Conservation (phyloP, 148 eudicot species). For the Vaccinium myrtillus region DNA sequence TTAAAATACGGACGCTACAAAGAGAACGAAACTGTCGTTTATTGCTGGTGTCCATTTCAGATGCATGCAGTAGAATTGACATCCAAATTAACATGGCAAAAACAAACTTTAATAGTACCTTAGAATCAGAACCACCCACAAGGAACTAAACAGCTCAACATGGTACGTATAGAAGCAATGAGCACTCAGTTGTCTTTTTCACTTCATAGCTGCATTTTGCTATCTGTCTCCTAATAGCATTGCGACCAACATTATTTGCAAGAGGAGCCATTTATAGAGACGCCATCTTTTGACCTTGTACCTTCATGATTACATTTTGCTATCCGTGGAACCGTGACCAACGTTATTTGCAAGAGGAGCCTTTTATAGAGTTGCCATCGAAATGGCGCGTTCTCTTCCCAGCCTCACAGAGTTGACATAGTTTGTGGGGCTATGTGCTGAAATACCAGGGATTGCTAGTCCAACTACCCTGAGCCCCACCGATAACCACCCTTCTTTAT, state of each 20-base stretch:
- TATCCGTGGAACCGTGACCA: not conserved
- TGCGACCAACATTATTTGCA: conserved; percentile 5
- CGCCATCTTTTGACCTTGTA: conserved; percentile 16
- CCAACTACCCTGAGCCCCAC: conserved; percentile 47
- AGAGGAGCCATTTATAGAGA: conserved; percentile 18
- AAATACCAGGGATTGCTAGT: conserved; percentile 57
- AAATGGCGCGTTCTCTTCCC: conserved; percentile 32
- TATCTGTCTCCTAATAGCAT: not conserved
- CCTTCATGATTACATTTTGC: not conserved
- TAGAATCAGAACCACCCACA: not conserved
- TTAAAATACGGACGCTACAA: not conserved
- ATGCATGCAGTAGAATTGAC: not conserved
- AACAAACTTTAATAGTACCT: not conserved
- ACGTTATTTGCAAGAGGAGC: conserved; percentile 5
- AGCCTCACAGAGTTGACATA: conserved; percentile 74
- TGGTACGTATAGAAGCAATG: not conserved
- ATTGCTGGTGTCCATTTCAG: not conserved
- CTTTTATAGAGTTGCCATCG: conserved; percentile 29
- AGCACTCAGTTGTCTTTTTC: not conserved
- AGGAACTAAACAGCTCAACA: not conserved
- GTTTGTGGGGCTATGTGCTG: conserved; percentile 74
- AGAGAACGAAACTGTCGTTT: not conserved
- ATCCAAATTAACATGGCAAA: not conserved
- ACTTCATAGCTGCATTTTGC: not conserved
- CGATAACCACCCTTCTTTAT: conserved; percentile 59